phyloP scores from a whole-genome alignment of 805 yeast species.

The Candida sphagnicola region DNA sequence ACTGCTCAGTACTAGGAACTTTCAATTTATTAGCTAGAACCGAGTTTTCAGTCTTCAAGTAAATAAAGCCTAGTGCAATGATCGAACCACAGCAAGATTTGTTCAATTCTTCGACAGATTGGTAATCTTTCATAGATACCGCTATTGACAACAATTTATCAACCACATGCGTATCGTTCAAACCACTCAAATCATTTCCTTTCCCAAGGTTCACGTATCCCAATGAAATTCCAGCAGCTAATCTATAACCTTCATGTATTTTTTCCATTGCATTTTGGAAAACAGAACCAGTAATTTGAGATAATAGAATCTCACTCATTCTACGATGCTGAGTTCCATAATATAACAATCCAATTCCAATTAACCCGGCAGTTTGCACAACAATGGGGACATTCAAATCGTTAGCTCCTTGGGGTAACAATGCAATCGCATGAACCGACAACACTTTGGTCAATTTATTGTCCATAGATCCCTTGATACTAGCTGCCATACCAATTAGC shows the following conservation, averaged over 20 bases:
- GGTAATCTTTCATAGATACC: constrained; percentile 57
- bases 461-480: constrained; percentile 79
- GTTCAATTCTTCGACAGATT: constrained; percentile 53
- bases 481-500: constrained; percentile 88
- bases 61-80: constrained; percentile 70
- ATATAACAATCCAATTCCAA: constrained; percentile 87
- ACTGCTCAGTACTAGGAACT: constrained; percentile 56
- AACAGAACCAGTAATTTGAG: constrained; percentile 60
- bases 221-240: constrained; percentile 84
- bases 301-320: constrained; percentile 74
- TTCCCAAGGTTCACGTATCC: constrained; percentile 82
- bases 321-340: constrained; percentile 74
- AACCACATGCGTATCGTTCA: constrained; percentile 60
- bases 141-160: constrained; percentile 59
- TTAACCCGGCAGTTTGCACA: constrained; percentile 87
- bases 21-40: constrained; percentile 58
- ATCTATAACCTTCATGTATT: constrained; percentile 74
- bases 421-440: constrained; percentile 88
- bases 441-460: constrained; percentile 82
- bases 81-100: constrained; percentile 72
- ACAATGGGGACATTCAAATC: constrained; percentile 78
- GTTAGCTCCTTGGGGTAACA: constrained; percentile 86
- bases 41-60: constrained; percentile 59
- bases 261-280: constrained; percentile 50
- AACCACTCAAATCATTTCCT: constrained; percentile 57